Evolutionary conservation across 2,329 filamentous ascomycete species (phyloP), one percentile per base, ranked within the genome.

Genomic region (Dryadomyces sulphureus): DNA sequence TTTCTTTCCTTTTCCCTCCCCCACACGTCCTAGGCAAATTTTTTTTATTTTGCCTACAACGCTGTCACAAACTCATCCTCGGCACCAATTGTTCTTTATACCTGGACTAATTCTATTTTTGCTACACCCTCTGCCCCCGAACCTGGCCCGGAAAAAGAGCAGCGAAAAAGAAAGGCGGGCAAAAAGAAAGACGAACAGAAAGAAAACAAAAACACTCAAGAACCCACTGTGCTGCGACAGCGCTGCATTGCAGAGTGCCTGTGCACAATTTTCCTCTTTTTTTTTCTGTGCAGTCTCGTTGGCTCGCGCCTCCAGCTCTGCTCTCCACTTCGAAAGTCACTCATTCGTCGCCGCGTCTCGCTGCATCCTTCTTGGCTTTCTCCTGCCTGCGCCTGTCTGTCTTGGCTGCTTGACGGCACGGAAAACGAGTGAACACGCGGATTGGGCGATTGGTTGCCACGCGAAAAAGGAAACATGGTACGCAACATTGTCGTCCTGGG

Each of bases 401-500:
- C 27, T 25, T n/a, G 19, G 19, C 43, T 38, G 30, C 24, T 30
- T 20, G 14, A n/a, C 45, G 19, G 3, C 38, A 42, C 30, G 12
- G 12, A 16, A 11, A 34, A 16, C 30, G n/a, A n/a, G n/a, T n/a
- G n/a, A n/a, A n/a, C n/a, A n/a, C n/a, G n/a, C n/a, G n/a, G n/a
- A n/a, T n/a, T n/a, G n/a, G n/a, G n/a, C 27, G 27, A 19, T 36
- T 19, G 34, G 16, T 36, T 7, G 27, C 16, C 34, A 36, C 34
- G 16, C 4, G 5, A n/a, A 38, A 14, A n/a, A 38, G 14, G 25
- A 25, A 51, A 38, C 52, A 94, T 95, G 88, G 89, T 95, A 55
- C 83, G 89, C 63, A 94, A 94, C 64, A 87, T 98, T 54, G 86
- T 94, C 59, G 77, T 98, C 52, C 79, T 98, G 53, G 87, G 89